Evolutionary conservation across 2,329 filamentous ascomycete species (phyloP).

Genomic region (Paradendryphiella salina): DNA sequence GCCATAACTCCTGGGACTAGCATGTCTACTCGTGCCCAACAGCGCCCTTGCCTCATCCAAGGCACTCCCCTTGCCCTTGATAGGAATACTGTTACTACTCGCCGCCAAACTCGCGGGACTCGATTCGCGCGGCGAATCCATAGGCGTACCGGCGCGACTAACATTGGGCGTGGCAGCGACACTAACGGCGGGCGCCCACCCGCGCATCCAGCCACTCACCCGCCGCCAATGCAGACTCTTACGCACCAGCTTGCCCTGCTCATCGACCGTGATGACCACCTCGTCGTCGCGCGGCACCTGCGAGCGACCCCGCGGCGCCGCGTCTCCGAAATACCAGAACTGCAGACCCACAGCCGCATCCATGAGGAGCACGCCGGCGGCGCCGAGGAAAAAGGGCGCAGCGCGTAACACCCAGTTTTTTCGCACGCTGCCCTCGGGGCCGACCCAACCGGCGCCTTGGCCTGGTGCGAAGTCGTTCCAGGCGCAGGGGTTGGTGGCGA

Average conservation of each 20-base stretch:
- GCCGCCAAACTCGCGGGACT: conserved; percentile 17
- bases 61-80: conserved; percentile 25
- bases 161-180: conserved; percentile 43
- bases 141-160: conserved; percentile 36
- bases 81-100: conserved; percentile 32
- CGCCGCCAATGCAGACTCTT: conserved; percentile 58
- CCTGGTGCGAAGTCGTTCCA: conserved; percentile 60
- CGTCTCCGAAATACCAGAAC: conserved; percentile 62
- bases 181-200: conserved; percentile 62
- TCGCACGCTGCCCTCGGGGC: conserved; percentile 57
- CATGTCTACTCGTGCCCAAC: conserved; percentile 38
- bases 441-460: conserved; percentile 64
- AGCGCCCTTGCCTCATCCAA: conserved; percentile 45
- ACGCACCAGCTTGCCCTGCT: conserved; percentile 30
- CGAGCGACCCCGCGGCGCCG: conserved; percentile 24
- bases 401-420: conserved; percentile 61
- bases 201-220: conserved; percentile 67
- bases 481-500: conserved; percentile 65
- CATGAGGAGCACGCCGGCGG: conserved; percentile 64
- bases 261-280: conserved; percentile 52
- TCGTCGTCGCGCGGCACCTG: conserved; percentile 45
- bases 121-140: conserved; percentile 22
- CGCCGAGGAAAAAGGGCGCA: conserved; percentile 67
- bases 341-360: conserved; percentile 66
- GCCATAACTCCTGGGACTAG: conserved; percentile 44